Percentiles rank a stretch among this genome's conserved stretches.
Conservation (phyloP, 2,329 filamentous ascomycete species). For the Parastagonospora avenae region DNA sequence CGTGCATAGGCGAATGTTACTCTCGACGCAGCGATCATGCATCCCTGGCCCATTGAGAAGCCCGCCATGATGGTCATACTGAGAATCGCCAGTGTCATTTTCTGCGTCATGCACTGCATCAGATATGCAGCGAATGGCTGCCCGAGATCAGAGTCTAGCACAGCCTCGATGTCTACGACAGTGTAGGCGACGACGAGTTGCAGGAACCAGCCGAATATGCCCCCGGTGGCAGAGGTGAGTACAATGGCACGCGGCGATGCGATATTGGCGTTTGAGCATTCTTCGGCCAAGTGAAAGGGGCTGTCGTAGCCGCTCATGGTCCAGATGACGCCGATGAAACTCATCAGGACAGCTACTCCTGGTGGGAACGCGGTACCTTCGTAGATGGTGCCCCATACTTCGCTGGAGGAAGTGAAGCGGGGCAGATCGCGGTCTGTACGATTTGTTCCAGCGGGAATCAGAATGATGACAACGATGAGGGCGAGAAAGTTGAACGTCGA, state of each 20-base stretch:
- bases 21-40: conserved; percentile 70
- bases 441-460: conserved; percentile 67
- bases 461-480: conserved; percentile 68
- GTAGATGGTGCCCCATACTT: conserved; percentile 70
- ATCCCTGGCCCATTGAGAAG: conserved; percentile 75
- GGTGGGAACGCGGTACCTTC: conserved; percentile 70
- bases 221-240: conserved; percentile 69
- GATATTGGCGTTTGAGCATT: conserved; percentile 74
- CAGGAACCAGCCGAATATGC: conserved; percentile 73
- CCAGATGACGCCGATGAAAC: conserved; percentile 73
- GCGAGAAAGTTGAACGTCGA: conserved; percentile 74
- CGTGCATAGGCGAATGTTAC: conserved; percentile 76
- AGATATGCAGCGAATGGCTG: conserved; percentile 75
- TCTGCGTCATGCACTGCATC: conserved; percentile 66
- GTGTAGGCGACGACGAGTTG: conserved; percentile 76
- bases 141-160: conserved; percentile 65
- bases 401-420: conserved; percentile 62
- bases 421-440: conserved; percentile 58
- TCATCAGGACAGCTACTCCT: conserved; percentile 72
- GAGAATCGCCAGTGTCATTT: conserved; percentile 66
- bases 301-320: conserved; percentile 71
- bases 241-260: conserved; percentile 74
- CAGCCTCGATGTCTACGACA: conserved; percentile 65
- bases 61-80: conserved; percentile 70
- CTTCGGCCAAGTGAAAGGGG: conserved; percentile 75